Evolutionary conservation across 2,329 filamentous ascomycete species (phyloP).

Genomic region (Colletotrichum cordylinicola): DNA sequence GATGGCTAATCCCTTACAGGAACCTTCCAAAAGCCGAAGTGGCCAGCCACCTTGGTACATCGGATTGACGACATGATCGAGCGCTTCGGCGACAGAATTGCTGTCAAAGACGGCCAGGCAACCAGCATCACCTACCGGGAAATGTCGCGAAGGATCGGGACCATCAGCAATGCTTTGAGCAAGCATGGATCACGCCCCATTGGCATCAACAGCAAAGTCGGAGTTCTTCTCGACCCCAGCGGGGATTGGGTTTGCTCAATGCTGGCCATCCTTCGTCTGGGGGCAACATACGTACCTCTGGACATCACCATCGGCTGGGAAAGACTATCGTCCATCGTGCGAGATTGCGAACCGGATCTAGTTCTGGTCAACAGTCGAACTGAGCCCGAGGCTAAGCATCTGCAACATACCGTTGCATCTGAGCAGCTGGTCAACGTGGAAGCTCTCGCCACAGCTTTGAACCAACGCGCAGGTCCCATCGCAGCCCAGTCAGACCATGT

Average conservation of each 20-base stretch:
- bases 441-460: background rate
- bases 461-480: background rate
- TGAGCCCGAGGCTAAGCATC: background rate
- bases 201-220: conserved; percentile 28
- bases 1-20: too few relatives aligned
- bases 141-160: background rate
- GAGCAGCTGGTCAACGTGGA: background rate
- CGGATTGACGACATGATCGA: background rate
- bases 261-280: conserved; percentile 44
- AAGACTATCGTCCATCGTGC: conserved; percentile 35
- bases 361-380: conserved; percentile 25
- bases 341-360: conserved; percentile 31
- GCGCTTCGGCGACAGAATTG: background rate
- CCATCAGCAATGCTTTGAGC: background rate
- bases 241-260: conserved; percentile 40
- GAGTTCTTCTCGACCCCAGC: conserved; percentile 43
- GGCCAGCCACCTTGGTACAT: background rate
- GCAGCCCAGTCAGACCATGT: background rate
- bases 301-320: conserved; percentile 36
- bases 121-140: background rate
- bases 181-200: conserved; percentile 8
- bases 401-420: background rate
- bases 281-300: conserved; percentile 44
- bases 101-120: background rate
- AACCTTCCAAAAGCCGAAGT: background rate